Evolutionary conservation across 2,329 filamentous ascomycete species (phyloP).

Genomic region (Berkeleyomyces basicola): DNA sequence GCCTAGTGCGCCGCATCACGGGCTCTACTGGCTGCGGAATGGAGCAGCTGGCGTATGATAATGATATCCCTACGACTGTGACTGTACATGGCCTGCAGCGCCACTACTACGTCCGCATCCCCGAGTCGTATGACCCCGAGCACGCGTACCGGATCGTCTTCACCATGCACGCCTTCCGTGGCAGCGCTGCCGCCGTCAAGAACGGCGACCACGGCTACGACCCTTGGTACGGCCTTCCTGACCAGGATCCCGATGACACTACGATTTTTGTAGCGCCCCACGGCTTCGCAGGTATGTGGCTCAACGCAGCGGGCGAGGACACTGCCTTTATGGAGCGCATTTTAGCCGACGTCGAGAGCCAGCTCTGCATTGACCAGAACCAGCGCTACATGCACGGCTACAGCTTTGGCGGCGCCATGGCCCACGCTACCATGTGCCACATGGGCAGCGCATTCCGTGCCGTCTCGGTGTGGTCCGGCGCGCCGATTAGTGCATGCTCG

Average conservation of each 20-base stretch:
- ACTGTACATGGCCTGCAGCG: constrained; percentile 24
- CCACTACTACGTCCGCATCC: constrained; percentile 23
- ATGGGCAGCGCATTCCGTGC: constrained; percentile 23
- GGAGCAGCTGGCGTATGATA: constrained; percentile 18
- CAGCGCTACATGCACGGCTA: constrained; percentile 28
- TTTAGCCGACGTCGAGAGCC: constrained; percentile 22
- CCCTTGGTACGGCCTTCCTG: constrained; percentile 25
- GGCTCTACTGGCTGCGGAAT: constrained; percentile 21
- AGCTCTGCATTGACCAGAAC: constrained; percentile 27
- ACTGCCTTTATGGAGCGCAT: constrained; percentile 25
- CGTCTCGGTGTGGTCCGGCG: constrained; percentile 21
- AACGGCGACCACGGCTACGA: constrained; percentile 19
- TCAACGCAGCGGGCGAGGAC: constrained; percentile 25
- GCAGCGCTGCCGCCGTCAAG: constrained; percentile 22
- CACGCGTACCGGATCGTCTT: constrained; percentile 27
- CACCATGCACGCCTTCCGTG: constrained; percentile 25
- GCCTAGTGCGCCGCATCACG: not conserved
- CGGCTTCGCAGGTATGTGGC: constrained; percentile 26
- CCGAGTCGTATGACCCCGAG: constrained; percentile 24
- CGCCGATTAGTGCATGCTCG: constrained; percentile 19
- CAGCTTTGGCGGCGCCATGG: constrained; percentile 28
- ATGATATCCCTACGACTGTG: constrained; percentile 19
- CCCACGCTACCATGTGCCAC: constrained; percentile 25
- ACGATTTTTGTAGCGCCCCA: constrained; percentile 28
- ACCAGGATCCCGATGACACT: constrained; percentile 19